These are phyloP conservation scores for Cytospora piceicola DNA, from an alignment of 2,329 filamentous ascomycete species.

Conservation along the genomic window DNA sequence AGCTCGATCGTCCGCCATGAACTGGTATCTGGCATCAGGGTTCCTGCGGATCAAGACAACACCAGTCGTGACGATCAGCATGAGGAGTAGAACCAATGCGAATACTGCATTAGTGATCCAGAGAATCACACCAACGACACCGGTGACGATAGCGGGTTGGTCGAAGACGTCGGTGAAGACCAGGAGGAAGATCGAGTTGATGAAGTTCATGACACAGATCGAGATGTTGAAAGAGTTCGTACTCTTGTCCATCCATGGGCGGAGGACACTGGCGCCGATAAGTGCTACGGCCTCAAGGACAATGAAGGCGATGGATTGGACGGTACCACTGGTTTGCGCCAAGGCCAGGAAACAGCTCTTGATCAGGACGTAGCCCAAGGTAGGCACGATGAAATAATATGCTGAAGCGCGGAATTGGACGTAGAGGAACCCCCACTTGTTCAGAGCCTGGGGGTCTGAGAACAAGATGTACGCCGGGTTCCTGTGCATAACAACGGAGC, in stretches of 20 bases:
- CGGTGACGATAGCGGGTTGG: slow-evolving; percentile 79
- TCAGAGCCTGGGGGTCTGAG: slow-evolving; percentile 89
- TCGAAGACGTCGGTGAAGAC: slow-evolving; percentile 88
- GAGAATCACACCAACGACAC: slow-evolving; percentile 86
- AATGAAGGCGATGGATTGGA: slow-evolving; percentile 81
- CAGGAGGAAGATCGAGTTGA: slow-evolving; percentile 86
- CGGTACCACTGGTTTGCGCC: slow-evolving; percentile 69
- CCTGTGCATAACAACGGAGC: slow-evolving; percentile 88
- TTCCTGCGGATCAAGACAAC: slow-evolving; percentile 81
- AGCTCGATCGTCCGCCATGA: slow-evolving; percentile 93
- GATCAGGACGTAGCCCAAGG: slow-evolving; percentile 77
- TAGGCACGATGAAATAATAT: slow-evolving; percentile 90
- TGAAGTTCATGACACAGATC: slow-evolving; percentile 86
- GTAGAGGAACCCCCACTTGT: slow-evolving; percentile 98
- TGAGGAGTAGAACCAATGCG: slow-evolving; percentile 77
- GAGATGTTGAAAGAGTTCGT: slow-evolving; percentile 96
- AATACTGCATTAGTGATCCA: slow-evolving; percentile 88
- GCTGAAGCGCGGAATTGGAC: slow-evolving; percentile 94
- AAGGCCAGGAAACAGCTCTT: slow-evolving; percentile 91
- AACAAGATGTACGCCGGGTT: slow-evolving; percentile 97
- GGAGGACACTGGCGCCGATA: slow-evolving; percentile 76
- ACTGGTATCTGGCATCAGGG: slow-evolving; percentile 91
- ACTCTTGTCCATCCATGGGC: slow-evolving; percentile 99
- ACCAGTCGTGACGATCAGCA: slow-evolving; percentile 75
- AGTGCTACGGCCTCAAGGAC: slow-evolving; percentile 81